phyloP scores from a whole-genome alignment of 768 basidiomycete species.

The Gymnopilus junonius region DNA sequence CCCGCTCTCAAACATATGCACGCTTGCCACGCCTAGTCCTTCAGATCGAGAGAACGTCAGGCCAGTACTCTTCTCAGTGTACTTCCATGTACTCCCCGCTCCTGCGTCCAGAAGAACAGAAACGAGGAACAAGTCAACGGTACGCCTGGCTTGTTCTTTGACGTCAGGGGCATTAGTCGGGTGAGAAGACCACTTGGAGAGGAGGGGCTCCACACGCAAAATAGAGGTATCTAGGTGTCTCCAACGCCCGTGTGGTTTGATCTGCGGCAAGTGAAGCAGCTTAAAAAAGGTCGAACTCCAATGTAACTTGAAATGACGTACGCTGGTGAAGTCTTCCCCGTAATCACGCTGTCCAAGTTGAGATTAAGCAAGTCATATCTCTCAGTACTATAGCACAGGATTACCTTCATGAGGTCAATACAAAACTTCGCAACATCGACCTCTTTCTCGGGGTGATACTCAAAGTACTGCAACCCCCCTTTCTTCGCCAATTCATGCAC shows the following conservation, averaged over 20 bases:
- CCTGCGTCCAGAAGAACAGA: constrained; percentile 96
- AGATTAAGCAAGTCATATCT: constrained; percentile 6
- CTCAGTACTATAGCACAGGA: constrained; percentile 11
- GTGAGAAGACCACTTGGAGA: constrained; percentile 56
- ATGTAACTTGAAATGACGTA: constrained; percentile 33
- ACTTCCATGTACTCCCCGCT: constrained; percentile 84
- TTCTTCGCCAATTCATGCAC: constrained; percentile 80
- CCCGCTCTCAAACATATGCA: constrained; percentile 87
- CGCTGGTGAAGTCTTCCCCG: constrained; percentile 65
- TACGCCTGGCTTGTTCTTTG: constrained; percentile 68
- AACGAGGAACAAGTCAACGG: constrained; percentile 88
- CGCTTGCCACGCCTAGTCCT: constrained; percentile 88
- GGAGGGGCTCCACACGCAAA: constrained; percentile 64
- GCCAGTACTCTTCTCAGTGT: constrained; percentile 61
- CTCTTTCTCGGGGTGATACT: constrained; percentile 82
- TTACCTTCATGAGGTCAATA: constrained; percentile 76
- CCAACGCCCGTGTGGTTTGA: constrained; percentile 90
- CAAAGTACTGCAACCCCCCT: constrained; percentile 83
- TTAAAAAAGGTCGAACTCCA: neutral
- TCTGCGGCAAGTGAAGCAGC: too few species aligned
- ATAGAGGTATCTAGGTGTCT: constrained; percentile 78
- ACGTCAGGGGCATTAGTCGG: constrained; percentile 40
- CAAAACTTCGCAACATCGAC: constrained; percentile 74
- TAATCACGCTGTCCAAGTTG: constrained; percentile 71
- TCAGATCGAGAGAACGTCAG: constrained; percentile 67